Evolutionary conservation across 2,329 filamentous ascomycete species (phyloP), one percentile per base, ranked within the genome.

Genomic region (Aspergillus piperis): DNA sequence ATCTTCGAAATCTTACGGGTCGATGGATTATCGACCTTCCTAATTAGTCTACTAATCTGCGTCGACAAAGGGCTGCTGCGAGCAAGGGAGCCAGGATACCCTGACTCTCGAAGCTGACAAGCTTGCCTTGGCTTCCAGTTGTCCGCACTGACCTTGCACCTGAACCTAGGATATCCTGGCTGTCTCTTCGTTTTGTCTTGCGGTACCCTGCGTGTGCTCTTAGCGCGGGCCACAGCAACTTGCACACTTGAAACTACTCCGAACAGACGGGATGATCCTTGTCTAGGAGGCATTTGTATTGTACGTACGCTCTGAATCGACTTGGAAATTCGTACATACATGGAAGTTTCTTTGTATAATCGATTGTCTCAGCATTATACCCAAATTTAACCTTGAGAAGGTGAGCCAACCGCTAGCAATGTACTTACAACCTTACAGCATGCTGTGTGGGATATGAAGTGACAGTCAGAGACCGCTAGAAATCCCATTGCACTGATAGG

Each of bases 71-170:
- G 25, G 6, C 25, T 50, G n/a, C 25, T 50, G 8, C 30, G 47
- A 50, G 47, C 47, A 50, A 50, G 47, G 44, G 47, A 50, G 47
- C 47, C 25, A 27, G 47, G 47, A 30, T 50, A 50, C 11, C 47
- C 25, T 32, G 47, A 32, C 47, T n/a, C 30, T 17, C 25, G 19
- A 49, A 10, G 25, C 47, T 15, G 47, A 32, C 30, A 50, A 50
- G 47, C 47, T 50, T 50, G 47, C 47, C 25, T 50, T 50, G 47
- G 25, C 25, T 50, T n/a, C 21, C 7, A 30, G 11, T 8, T n/a
- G 47, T 30, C 47, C 30, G 47, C 47, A 30, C 15, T 27, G 30
- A 23, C 30, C 25, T 50, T 27, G 15, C 47, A 17, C 25, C 25
- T 27, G 47, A 32, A 50, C 25, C n/a, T 27, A 50, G 47, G 47